Evolutionary conservation across 805 yeast species (phyloP).

Genomic region (Metschnikowia similis): DNA sequence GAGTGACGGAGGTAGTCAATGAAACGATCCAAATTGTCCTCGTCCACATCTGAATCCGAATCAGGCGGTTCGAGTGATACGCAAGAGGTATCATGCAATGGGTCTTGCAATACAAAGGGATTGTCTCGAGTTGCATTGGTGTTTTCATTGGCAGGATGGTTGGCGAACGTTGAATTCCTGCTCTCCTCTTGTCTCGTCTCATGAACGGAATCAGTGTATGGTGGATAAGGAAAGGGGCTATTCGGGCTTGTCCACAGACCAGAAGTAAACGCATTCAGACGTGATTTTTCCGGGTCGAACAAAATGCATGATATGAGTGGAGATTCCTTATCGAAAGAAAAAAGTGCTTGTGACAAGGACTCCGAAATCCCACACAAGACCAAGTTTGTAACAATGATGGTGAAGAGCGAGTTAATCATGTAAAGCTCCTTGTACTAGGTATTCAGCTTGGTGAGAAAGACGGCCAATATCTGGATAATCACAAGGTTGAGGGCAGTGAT

Average conservation of each 20-base stretch:
- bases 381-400: constrained; percentile 76
- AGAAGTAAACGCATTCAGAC: background rate
- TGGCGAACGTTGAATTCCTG: background rate
- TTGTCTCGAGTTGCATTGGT: background rate
- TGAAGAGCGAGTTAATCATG: constrained; percentile 60
- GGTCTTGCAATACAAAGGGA: background rate
- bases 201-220: background rate
- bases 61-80: background rate
- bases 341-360: constrained; percentile 75
- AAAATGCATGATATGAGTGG: constrained; percentile 5
- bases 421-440: constrained; percentile 59
- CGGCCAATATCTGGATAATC: constrained; percentile 47
- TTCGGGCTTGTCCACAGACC: background rate
- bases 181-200: background rate
- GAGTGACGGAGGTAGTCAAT: constrained; percentile 33
- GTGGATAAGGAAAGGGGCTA: background rate
- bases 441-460: constrained; percentile 49
- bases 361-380: constrained; percentile 89
- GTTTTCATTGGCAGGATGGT: background rate
- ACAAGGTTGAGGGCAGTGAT: constrained; percentile 56
- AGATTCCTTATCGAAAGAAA: constrained; percentile 20
- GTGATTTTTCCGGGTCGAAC: background rate
- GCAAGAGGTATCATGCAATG: background rate
- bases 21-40: constrained; percentile 28
- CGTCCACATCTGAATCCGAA: constrained; percentile 21